A percentile compares a stretch with the other conserved stretches of the same genome.
These are phyloP conservation scores for Kregervanrija pseudodelftensis DNA, from an alignment of 805 yeast genomes.

Conservation along the genomic window DNA sequence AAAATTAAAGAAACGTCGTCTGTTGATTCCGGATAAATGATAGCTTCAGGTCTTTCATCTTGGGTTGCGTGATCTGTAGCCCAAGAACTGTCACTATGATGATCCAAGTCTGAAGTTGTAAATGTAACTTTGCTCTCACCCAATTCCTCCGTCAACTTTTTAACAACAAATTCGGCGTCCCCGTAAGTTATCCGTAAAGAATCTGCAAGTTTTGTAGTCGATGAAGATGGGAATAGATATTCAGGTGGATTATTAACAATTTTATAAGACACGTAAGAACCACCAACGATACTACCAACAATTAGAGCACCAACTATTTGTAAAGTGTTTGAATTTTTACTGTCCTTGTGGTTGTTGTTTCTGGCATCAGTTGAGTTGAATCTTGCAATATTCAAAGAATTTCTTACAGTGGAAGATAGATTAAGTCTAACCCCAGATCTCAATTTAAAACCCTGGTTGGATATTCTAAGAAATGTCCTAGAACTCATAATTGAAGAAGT, in stretches of 20 bases:
- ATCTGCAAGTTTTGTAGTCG: slow-evolving; percentile 42
- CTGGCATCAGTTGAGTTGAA: too few species aligned
- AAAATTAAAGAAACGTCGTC: slow-evolving; percentile 59
- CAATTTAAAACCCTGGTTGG: too few species aligned
- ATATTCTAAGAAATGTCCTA: too few species aligned
- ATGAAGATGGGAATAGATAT: slow-evolving; percentile 24
- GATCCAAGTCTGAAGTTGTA: slow-evolving; percentile 25
- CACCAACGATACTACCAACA: slow-evolving; percentile 17
- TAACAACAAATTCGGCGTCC: slow-evolving; percentile 35
- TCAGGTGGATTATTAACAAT: slow-evolving; percentile 19
- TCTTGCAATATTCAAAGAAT: too few species aligned
- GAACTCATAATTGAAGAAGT: too few species aligned
- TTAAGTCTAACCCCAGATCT: too few species aligned
- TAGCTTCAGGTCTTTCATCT: slow-evolving; percentile 31
- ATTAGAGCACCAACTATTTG: not conserved
- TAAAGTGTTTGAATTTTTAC: too few species aligned
- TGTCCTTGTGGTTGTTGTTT: too few species aligned
- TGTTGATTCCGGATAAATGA: slow-evolving; percentile 58
- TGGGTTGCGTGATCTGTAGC: slow-evolving; percentile 29
- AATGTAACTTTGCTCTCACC: slow-evolving; percentile 44
- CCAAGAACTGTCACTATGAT: slow-evolving; percentile 28
- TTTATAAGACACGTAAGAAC: slow-evolving; percentile 14
- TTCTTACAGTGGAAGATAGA: too few species aligned
- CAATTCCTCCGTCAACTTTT: slow-evolving; percentile 41
- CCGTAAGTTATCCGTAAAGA: slow-evolving; percentile 52